Evolutionary conservation across 1,284 basidiomycete species (phyloP), one percentile per base, ranked within the genome.

Genomic region (Apiotrichum akiyoshidainum): DNA sequence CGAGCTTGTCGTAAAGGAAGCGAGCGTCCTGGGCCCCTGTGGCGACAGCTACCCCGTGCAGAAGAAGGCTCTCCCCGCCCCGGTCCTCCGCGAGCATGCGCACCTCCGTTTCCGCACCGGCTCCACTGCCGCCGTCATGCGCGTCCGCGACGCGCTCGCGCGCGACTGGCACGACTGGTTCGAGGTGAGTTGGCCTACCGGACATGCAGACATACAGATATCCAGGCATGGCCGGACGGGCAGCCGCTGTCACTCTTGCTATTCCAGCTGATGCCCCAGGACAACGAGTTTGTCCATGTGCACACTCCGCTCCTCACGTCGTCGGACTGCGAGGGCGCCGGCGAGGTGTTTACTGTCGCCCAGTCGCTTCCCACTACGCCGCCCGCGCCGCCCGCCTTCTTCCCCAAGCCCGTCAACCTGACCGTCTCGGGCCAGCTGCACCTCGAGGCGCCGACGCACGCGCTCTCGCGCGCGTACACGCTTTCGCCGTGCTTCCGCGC

Each of bases 241-340:
- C n/a, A n/a, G n/a, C n/a, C n/a, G n/a, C n/a, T n/a, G n/a, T n/a
- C n/a, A n/a, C n/a, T n/a, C n/a, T n/a, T n/a, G n/a, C n/a, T n/a
- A n/a, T n/a, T n/a, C 12, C 11, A 44, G 33, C 19, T 55, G 34
- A 46, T 17, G 46, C 54, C n/a, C 34, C 68, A 92, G 88, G 78
- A 77, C 22, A 82, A 90, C 76, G 90, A 86, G 35, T 98, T 96
- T 74, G 79, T 82, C 48, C 86, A 89, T 67, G 82, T 85, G 17
- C 87, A 95, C 66, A 88, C 92, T 0, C 95, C 96, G 1, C 82
- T 98, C 46, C 79, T 97, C 41, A 98, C 95, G 0, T 85, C 86
- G 10, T 92, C 86, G 64, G 96, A 99, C 76, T 95, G 93, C 65
- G 95, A 99, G 80, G 96, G 95, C n/a, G 94, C 90, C 5, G 95